Conservation (phyloP, 768 basidiomycete genomes). For the Termitomyces sp. region DNA sequence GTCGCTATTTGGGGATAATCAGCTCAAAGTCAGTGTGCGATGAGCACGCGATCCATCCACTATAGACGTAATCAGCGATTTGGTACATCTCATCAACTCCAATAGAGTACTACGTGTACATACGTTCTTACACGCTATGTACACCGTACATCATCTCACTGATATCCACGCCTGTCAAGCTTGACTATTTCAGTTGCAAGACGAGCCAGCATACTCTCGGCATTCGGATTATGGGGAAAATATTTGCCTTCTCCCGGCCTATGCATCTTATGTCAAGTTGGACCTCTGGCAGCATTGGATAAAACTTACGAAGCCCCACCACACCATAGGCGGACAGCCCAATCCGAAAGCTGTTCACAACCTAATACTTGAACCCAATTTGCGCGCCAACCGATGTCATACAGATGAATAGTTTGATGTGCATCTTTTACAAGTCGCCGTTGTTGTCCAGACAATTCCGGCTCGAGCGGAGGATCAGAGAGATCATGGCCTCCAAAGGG, state of each 20-base stretch:
- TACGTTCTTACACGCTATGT: background rate
- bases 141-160: background rate
- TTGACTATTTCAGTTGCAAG: conserved; percentile 59
- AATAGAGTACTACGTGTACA: background rate
- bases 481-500: conserved; percentile 43
- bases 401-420: conserved; percentile 53
- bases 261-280: conserved; percentile 3
- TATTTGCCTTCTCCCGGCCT: conserved; percentile 62
- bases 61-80: background rate
- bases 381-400: conserved; percentile 66
- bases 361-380: conserved; percentile 72
- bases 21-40: conserved; percentile 16
- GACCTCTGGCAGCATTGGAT: background rate
- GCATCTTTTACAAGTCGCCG: conserved; percentile 60
- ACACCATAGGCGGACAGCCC: conserved; percentile 45
- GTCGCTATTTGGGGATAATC: background rate
- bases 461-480: conserved; percentile 67
- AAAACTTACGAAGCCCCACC: conserved; percentile 61
- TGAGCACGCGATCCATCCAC: conserved; percentile 8
- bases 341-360: conserved; percentile 44
- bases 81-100: background rate
- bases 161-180: conserved; percentile 39
- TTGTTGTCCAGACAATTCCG: conserved; percentile 62
- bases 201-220: conserved; percentile 60
- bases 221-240: conserved; percentile 63